Percentiles rank a stretch among this genome's conserved stretches.
Conservation (phyloP, 1,284 basidiomycete genomes). For the Ceratobasidium sp. region DNA sequence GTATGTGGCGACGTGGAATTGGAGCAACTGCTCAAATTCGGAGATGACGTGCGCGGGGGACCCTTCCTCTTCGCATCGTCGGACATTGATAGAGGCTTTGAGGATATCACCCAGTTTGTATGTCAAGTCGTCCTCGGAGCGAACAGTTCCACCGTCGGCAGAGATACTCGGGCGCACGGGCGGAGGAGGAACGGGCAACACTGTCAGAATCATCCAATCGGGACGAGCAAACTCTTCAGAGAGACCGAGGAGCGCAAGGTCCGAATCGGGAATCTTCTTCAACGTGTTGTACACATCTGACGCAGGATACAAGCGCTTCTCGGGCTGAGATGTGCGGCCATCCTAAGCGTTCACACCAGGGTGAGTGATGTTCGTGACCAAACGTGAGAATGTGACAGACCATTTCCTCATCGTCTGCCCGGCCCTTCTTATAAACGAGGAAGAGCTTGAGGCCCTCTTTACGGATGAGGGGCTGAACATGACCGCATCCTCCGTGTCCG, state of each 20-base stretch:
- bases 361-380: neutral
- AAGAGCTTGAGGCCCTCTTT: slow-evolving; percentile 97
- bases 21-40: slow-evolving; percentile 95
- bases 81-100: slow-evolving; percentile 90
- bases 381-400: slow-evolving; percentile 56
- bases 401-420: slow-evolving; percentile 81
- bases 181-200: slow-evolving; percentile 96
- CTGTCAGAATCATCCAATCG: slow-evolving; percentile 99
- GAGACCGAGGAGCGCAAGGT: slow-evolving; percentile 90
- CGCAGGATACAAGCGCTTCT: slow-evolving; percentile 86
- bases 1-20: slow-evolving; percentile 99
- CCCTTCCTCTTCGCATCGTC: slow-evolving; percentile 94
- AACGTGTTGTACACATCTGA: slow-evolving; percentile 89
- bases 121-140: slow-evolving; percentile 97
- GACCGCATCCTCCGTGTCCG: slow-evolving; percentile 95
- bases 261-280: slow-evolving; percentile 90
- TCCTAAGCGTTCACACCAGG: slow-evolving; percentile 58
- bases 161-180: slow-evolving; percentile 97
- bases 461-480: slow-evolving; percentile 85
- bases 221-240: slow-evolving; percentile 96
- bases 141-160: slow-evolving; percentile 93
- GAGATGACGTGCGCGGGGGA: slow-evolving; percentile 94
- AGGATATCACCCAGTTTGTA: slow-evolving; percentile 98
- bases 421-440: slow-evolving; percentile 91
- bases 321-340: slow-evolving; percentile 82